A percentile compares a stretch with the other conserved stretches of the same genome.
These are phyloP conservation scores for Pholiota microspora DNA, from an alignment of 768 basidiomycete species.

Conservation along the genomic window DNA sequence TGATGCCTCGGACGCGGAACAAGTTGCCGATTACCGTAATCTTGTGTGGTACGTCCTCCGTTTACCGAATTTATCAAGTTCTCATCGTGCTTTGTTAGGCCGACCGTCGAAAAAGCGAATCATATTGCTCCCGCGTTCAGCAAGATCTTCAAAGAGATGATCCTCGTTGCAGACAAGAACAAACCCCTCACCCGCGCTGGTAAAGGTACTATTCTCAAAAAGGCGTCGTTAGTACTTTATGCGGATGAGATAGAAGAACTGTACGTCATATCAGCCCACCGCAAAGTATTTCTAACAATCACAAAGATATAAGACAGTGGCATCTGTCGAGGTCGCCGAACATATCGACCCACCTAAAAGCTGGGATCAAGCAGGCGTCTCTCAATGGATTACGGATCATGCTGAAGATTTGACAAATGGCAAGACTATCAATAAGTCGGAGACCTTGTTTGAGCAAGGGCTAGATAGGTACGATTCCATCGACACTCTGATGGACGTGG, in stretches of 20 bases:
- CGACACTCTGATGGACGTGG: too few species aligned
- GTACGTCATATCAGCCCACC: slow-evolving; percentile 1
- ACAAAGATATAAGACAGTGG: slow-evolving; percentile 9
- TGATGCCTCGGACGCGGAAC: slow-evolving; percentile 25
- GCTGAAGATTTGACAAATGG: slow-evolving; percentile 25
- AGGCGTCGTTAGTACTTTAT: slow-evolving; percentile 36
- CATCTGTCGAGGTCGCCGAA: background rate
- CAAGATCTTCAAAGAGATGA: slow-evolving; percentile 52
- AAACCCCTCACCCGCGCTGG: slow-evolving; percentile 43
- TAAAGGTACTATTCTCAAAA: slow-evolving; percentile 45
- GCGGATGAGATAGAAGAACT: slow-evolving; percentile 35
- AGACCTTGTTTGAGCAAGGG: slow-evolving; percentile 27
- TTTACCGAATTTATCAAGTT: background rate
- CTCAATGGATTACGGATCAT: slow-evolving; percentile 21
- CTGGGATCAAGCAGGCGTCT: slow-evolving; percentile 9
- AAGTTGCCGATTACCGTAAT: slow-evolving; percentile 29
- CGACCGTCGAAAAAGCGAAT: slow-evolving; percentile 41
- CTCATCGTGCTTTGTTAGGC: slow-evolving; percentile 14
- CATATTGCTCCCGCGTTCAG: slow-evolving; percentile 35
- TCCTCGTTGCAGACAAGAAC: slow-evolving; percentile 36
- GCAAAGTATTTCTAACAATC: too few species aligned
- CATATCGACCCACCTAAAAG: slow-evolving; percentile 2
- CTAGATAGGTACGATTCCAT: slow-evolving; percentile 30
- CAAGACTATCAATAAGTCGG: slow-evolving; percentile 12
- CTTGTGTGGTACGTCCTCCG: slow-evolving; percentile 20